Evolutionary conservation across 139 green algal genomes (phyloP).

Genomic region (Picochlorum sp.): DNA sequence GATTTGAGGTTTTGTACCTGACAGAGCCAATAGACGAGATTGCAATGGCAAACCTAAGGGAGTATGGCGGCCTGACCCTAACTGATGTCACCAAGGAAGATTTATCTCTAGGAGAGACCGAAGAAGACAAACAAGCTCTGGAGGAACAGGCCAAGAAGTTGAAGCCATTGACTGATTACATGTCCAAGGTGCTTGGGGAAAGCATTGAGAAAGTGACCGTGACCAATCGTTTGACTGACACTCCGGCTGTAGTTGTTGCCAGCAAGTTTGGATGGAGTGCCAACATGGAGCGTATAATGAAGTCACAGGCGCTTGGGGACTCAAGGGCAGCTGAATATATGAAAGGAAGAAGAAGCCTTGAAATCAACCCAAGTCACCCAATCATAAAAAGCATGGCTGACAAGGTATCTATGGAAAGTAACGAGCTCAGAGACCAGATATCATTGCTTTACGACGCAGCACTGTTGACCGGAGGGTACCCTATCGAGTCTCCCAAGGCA

Average conservation of each 20-base stretch:
- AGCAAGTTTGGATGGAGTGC: constrained; percentile 95
- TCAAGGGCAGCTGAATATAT: constrained; percentile 92
- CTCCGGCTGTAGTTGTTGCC: constrained; percentile 87
- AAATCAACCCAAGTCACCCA: constrained; percentile 89
- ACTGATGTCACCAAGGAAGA: constrained; percentile 92
- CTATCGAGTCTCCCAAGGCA: constrained; percentile 57
- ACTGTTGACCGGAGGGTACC: constrained; percentile 59
- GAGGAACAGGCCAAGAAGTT: constrained; percentile 49
- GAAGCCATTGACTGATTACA: constrained; percentile 66
- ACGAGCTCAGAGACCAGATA: constrained; percentile 7
- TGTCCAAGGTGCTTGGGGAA: constrained; percentile 62
- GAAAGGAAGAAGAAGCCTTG: constrained; percentile 84
- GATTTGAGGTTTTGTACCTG: constrained; percentile 87
- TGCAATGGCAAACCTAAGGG: constrained; percentile 66
- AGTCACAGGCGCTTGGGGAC: constrained; percentile 78
- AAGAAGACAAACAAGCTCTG: constrained; percentile 38
- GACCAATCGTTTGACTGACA: constrained; percentile 69
- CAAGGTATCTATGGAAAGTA: constrained; percentile 19
- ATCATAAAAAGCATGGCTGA: constrained; percentile 55
- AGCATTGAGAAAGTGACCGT: constrained; percentile 74
- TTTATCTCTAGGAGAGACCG: constrained; percentile 54
- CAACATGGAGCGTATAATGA: constrained; percentile 98
- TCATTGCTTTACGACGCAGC: constrained; percentile 87
- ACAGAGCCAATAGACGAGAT: constrained; percentile 95
- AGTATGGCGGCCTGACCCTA: constrained; percentile 75